These are phyloP conservation scores for Amylostereum areolatum DNA, from an alignment of 1,284 basidiomycete genomes.

Conservation along the genomic window DNA sequence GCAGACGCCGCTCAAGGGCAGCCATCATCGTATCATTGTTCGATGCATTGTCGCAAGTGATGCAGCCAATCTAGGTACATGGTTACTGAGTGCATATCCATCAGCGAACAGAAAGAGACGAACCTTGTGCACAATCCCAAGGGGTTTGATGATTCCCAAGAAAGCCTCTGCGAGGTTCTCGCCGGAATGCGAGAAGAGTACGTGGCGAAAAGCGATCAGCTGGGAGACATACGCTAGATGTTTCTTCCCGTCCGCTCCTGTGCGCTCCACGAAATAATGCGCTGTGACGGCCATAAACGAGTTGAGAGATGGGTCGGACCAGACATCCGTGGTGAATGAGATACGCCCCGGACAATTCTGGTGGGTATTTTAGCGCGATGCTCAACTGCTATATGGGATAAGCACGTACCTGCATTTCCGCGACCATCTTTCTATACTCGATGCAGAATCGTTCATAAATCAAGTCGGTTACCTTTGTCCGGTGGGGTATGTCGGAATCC, in stretches of 20 bases:
- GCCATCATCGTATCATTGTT: slow-evolving; percentile 20
- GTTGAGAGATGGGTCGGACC: slow-evolving; percentile 7
- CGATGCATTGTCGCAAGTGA: slow-evolving; percentile 19
- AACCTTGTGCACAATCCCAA: background rate
- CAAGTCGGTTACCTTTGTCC: slow-evolving; percentile 17
- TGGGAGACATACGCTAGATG: slow-evolving; percentile 6
- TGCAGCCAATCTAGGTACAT: slow-evolving; percentile 12
- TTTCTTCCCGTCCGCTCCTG: background rate
- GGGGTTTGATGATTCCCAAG: slow-evolving; percentile 6
- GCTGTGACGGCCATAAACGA: slow-evolving; percentile 15
- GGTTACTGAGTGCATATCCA: too few relatives aligned
- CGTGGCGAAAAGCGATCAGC: slow-evolving; percentile 12
- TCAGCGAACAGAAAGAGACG: too few relatives aligned
- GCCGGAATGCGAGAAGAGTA: slow-evolving; percentile 12
- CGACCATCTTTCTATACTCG: slow-evolving; percentile 12
- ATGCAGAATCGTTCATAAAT: slow-evolving; percentile 15
- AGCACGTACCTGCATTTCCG: slow-evolving; percentile 10
- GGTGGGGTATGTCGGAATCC: slow-evolving; percentile 18
- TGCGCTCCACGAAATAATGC: slow-evolving; percentile 6
- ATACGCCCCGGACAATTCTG: slow-evolving; percentile 8
- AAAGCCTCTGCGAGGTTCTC: slow-evolving; percentile 10
- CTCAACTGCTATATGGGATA: too few relatives aligned
- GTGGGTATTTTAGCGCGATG: too few relatives aligned
- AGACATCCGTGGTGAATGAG: slow-evolving; percentile 16
- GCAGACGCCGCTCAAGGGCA: slow-evolving; percentile 8